Evolutionary conservation across 305 asterid genomes (phyloP).

Genomic region (Rubia tinctorum): DNA sequence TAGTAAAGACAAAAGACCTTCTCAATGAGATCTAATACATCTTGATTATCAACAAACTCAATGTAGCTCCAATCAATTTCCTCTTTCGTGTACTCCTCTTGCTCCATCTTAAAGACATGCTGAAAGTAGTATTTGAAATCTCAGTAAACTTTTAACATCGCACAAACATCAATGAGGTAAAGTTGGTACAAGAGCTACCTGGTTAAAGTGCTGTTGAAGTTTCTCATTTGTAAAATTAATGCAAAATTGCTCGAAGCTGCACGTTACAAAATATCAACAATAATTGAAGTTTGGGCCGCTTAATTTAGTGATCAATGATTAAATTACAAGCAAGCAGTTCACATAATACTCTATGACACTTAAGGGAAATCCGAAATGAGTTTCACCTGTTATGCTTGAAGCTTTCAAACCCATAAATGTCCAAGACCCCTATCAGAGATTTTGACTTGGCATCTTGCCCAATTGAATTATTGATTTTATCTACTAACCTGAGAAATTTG

Average conservation of each 20-base stretch:
- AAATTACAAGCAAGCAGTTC: not conserved
- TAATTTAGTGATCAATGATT: not conserved
- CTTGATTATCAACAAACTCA: conserved; percentile 98
- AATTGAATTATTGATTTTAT: conserved; percentile 89
- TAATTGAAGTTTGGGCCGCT: conserved; percentile 15
- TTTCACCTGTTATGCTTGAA: conserved; percentile 90
- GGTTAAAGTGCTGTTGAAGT: conserved; percentile 98
- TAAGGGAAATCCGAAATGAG: conserved; percentile 15
- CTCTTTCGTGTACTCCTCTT: conserved; percentile 96
- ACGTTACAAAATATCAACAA: conserved; percentile 29
- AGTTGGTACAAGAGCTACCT: conserved; percentile 44
- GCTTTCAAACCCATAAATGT: conserved; percentile 98
- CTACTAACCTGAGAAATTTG: conserved; percentile 75
- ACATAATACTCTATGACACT: not conserved
- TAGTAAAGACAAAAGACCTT: conserved; percentile 48
- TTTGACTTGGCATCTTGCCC: conserved; percentile 87
- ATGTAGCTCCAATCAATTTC: conserved; percentile 97
- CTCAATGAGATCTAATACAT: conserved; percentile 95
- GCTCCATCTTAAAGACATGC: conserved; percentile 99
- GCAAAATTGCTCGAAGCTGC: conserved; percentile 99
- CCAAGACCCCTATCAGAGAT: conserved; percentile 92
- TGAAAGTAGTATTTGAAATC: conserved; percentile 35
- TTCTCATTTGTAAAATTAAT: conserved; percentile 96
- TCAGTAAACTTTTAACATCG: conserved; percentile 27
- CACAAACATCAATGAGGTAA: conserved; percentile 13